Percentiles rank a stretch among this genome's conserved stretches.
These are phyloP conservation scores for Kernera saxatilis DNA, from an alignment of 345 rosid genomes.

Conservation along the genomic window DNA sequence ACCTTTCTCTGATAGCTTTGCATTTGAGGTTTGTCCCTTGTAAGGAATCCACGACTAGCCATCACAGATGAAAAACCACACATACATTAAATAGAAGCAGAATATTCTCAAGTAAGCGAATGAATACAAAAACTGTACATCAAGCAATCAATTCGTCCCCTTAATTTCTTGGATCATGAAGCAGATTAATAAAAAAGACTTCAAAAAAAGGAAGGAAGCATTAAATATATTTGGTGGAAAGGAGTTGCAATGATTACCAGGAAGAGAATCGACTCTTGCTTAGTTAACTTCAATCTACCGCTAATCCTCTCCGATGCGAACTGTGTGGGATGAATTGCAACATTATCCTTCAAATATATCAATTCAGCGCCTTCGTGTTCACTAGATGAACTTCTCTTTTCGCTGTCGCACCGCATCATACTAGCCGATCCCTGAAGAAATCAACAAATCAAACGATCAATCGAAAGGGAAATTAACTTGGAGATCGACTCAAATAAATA, in stretches of 20 bases:
- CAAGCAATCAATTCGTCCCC: background rate
- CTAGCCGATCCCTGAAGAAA: slow-evolving; percentile 62
- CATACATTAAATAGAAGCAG: background rate
- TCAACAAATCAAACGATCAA: background rate
- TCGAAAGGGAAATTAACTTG: background rate
- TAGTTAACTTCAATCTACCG: slow-evolving; percentile 83
- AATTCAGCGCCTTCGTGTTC: slow-evolving; percentile 70
- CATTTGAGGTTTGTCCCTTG: slow-evolving; percentile 65
- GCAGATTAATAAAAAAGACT: background rate
- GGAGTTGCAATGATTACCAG: slow-evolving; percentile 42
- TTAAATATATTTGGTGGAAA: too few species aligned
- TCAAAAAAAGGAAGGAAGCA: background rate
- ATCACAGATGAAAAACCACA: background rate
- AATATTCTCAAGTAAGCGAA: background rate
- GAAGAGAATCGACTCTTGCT: slow-evolving; percentile 64
- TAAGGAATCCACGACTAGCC: slow-evolving; percentile 88
- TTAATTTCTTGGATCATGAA: background rate
- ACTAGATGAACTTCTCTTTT: slow-evolving; percentile 49
- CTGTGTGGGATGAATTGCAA: slow-evolving; percentile 90
- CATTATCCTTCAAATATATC: slow-evolving; percentile 71
- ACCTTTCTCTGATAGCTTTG: slow-evolving; percentile 85
- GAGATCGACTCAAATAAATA: background rate
- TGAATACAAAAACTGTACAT: background rate
- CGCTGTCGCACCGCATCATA: slow-evolving; percentile 57
- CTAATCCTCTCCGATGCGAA: slow-evolving; percentile 84